These are phyloP conservation scores for Coemansia erecta DNA, from an alignment of 192 early-diverging fungal species.

Conservation along the genomic window DNA sequence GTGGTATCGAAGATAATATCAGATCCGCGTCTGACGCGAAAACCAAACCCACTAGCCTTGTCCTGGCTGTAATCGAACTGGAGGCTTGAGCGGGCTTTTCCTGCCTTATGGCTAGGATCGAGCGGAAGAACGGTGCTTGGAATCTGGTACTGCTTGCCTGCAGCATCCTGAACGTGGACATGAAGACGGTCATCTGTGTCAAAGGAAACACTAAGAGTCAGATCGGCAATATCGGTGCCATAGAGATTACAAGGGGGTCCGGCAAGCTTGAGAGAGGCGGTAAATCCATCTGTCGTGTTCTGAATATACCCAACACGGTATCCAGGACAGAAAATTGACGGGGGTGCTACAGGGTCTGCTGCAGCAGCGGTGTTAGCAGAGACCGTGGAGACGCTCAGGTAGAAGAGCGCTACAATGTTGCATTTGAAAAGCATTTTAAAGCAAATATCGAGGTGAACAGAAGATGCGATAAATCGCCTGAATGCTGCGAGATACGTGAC, in stretches of 20 bases:
- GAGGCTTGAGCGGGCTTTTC: slow-evolving; percentile 13
- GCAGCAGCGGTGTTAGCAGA: too few relatives aligned
- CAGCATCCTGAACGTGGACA: slow-evolving; percentile 49
- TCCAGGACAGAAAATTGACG: slow-evolving; percentile 16
- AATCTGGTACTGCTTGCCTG: slow-evolving; percentile 47
- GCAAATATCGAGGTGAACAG: neutral
- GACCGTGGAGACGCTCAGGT: neutral
- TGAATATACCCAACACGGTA: slow-evolving; percentile 9
- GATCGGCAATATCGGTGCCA: slow-evolving; percentile 47
- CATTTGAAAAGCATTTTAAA: slow-evolving; percentile 6
- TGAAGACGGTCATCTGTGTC: slow-evolving; percentile 57
- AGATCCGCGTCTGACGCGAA: slow-evolving; percentile 25
- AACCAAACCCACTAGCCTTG: slow-evolving; percentile 24
- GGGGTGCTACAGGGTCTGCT: too few relatives aligned
- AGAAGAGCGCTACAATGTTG: slow-evolving; percentile 4
- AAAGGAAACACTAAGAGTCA: slow-evolving; percentile 52
- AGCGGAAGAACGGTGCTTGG: slow-evolving; percentile 27
- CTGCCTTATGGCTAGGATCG: slow-evolving; percentile 11
- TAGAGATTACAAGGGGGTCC: slow-evolving; percentile 34
- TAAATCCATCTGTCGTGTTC: slow-evolving; percentile 11
- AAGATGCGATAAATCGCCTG: neutral
- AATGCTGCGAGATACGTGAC: neutral
- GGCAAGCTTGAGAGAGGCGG: slow-evolving; percentile 15
- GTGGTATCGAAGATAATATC: slow-evolving; percentile 38
- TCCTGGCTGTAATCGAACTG: slow-evolving; percentile 15